phyloP scores from a whole-genome alignment of 257 asterid species.

The Rhazya stricta region DNA sequence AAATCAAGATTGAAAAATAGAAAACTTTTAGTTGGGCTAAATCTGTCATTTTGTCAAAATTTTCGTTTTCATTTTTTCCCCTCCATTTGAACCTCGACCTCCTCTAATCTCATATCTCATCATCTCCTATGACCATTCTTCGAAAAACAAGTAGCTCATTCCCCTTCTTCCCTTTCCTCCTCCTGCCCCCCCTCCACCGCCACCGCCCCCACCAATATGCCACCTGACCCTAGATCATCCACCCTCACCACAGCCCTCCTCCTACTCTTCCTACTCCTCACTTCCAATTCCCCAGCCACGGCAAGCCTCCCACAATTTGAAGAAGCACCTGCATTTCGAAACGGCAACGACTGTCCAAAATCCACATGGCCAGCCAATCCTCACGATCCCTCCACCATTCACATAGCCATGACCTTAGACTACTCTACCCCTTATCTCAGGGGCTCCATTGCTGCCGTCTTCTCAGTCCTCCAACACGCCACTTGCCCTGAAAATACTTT shows the following conservation, averaged over 20 bases:
- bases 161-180: neutral
- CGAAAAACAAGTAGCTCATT: neutral
- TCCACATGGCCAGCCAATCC: slow-evolving; percentile 29
- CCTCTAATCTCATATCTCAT: slow-evolving; percentile 6
- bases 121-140: slow-evolving; percentile 5
- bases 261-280: slow-evolving; percentile 25
- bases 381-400: slow-evolving; percentile 41
- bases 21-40: neutral
- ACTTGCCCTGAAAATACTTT: slow-evolving; percentile 76
- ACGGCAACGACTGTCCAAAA: slow-evolving; percentile 50
- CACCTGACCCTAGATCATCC: slow-evolving; percentile 25
- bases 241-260: slow-evolving; percentile 13
- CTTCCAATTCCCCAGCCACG: slow-evolving; percentile 19
- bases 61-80: neutral
- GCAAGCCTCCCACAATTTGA: slow-evolving; percentile 46
- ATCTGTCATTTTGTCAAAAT: slow-evolving; percentile 3
- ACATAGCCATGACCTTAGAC: slow-evolving; percentile 85
- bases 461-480: slow-evolving; percentile 85
- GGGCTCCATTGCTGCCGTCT: slow-evolving; percentile 81
- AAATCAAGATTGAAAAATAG: neutral
- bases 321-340: slow-evolving; percentile 88
- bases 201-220: slow-evolving; percentile 16
- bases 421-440: slow-evolving; percentile 88
- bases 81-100: neutral
- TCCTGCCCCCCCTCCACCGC: slow-evolving; percentile 5